These are phyloP conservation scores for Saksenaea vasiformis DNA, from an alignment of 371 early-diverging fungal species.

Conservation along the genomic window DNA sequence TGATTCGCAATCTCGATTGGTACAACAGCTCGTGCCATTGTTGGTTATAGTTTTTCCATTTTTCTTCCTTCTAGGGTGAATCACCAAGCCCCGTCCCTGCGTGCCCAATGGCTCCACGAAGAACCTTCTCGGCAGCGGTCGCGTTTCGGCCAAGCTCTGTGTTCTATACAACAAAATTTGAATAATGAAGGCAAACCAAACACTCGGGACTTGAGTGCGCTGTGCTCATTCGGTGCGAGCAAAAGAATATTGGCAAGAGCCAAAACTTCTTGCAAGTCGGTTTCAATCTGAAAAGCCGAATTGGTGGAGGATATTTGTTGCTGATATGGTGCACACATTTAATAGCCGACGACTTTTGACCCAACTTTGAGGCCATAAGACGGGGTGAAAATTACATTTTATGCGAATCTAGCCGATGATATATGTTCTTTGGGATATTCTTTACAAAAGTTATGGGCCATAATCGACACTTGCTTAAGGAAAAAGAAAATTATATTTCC, in stretches of 20 bases:
- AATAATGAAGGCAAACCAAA: slow-evolving; percentile 1
- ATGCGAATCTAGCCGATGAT: too few species aligned
- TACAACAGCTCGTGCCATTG: background rate
- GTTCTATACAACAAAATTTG: too few species aligned
- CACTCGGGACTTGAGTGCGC: slow-evolving; percentile 6
- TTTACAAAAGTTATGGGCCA: too few species aligned
- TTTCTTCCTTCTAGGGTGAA: background rate
- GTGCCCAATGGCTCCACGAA: background rate
- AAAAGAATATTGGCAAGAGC: slow-evolving; percentile 5
- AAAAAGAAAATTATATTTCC: too few species aligned
- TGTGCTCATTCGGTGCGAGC: slow-evolving; percentile 5
- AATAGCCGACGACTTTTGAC: too few species aligned
- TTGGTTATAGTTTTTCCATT: background rate
- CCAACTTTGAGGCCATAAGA: too few species aligned
- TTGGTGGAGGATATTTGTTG: background rate
- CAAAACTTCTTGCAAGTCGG: slow-evolving; percentile 10
- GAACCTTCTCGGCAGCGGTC: background rate
- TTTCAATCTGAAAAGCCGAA: slow-evolving; percentile 1
- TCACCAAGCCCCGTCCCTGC: background rate
- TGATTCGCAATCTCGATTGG: background rate
- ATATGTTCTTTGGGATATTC: too few species aligned
- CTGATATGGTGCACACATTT: too few species aligned
- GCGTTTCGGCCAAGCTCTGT: too few species aligned
- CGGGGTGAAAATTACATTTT: too few species aligned
- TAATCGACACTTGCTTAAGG: too few species aligned